Base-by-base conservation (phyloP, 495 filamentous ascomycete genomes). In the Trichoderma gamsii region DNA sequence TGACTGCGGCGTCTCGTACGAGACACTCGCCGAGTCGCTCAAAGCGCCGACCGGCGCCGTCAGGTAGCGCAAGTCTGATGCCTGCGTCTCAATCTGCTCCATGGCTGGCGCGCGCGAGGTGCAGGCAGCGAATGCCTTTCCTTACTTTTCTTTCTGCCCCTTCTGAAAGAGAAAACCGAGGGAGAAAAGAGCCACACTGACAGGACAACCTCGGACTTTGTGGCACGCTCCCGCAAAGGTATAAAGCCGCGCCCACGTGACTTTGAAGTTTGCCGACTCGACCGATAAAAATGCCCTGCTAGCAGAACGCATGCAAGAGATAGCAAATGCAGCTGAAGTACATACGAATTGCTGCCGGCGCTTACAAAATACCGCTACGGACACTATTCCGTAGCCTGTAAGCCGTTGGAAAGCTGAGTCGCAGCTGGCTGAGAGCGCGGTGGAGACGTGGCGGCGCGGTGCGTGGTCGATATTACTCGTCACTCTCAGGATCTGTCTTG, bases 61-160 rank as follows among this genome's bases (percentile, higher is more conserved):
- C 64, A 86, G 81, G 66, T 79, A 82, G 71, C 80, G 80, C 72
- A 86, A 77, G 75, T 86, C 84, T 74, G 76, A 82, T 70, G 82
- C 82, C 75, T 86, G 84, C 63, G 72, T 78, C 73, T 85, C 82
- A 73, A 86, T 81, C 72, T 79, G 80, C 71, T 85, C 83, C 83
- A 85, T 85, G 56, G 18, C 46, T 29, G 35, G 35, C 35, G 44
- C 44, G 44, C 63, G 27, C 63, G 63, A 41, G 23, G 63, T 65
- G 35, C 63, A 32, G 32, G 13, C 44, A 49, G 12, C 44, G 44
- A 49, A 15, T 15, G 15, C 44, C 44, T 16, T 16, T 49, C 15
- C 44, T 49, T 49, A 15, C 12, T 49, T 49, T 1, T 29, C 29
- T 49, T 49, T 49, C 44, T 11, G 3, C 44, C n/a, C 18, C 44